These are phyloP conservation scores for Aspergillus ibericus DNA, from an alignment of 2,329 filamentous ascomycete species.

Conservation along the genomic window DNA sequence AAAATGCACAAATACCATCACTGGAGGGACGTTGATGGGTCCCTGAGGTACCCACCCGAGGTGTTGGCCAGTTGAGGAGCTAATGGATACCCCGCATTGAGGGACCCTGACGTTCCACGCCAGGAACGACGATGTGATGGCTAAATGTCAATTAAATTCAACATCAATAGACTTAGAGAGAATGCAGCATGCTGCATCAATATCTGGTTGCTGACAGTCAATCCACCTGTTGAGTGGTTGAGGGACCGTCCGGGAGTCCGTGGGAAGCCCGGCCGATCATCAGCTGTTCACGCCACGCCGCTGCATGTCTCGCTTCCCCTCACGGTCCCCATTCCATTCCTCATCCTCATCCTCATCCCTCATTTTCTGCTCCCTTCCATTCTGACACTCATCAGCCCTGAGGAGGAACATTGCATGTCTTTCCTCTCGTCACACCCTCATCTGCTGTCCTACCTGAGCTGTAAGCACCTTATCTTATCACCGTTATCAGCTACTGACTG, in stretches of 20 bases:
- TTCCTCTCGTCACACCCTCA: neutral
- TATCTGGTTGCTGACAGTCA: no score
- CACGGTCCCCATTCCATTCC: slow-evolving; percentile 17
- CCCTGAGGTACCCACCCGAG: neutral
- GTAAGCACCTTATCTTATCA: slow-evolving; percentile 19
- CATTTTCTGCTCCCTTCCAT: neutral
- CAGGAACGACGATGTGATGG: no score
- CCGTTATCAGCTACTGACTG: slow-evolving; percentile 2
- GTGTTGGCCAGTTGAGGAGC: neutral
- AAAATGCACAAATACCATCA: no score
- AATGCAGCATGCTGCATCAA: no score
- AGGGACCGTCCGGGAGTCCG: neutral
- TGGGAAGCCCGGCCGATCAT: neutral
- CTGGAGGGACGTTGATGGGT: neutral
- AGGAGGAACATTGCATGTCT: neutral
- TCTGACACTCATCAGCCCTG: neutral
- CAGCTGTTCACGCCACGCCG: slow-evolving; percentile 3
- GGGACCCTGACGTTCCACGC: neutral
- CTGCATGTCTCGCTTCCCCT: slow-evolving; percentile 15
- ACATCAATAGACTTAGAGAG: neutral
- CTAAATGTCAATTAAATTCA: neutral
- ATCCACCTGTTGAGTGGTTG: no score
- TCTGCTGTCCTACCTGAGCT: slow-evolving; percentile 8
- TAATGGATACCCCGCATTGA: neutral
- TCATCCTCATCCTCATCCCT: slow-evolving; percentile 1